Evolutionary conservation across 495 filamentous ascomycete genomes (phyloP).

Genomic region (Physcia stellaris): DNA sequence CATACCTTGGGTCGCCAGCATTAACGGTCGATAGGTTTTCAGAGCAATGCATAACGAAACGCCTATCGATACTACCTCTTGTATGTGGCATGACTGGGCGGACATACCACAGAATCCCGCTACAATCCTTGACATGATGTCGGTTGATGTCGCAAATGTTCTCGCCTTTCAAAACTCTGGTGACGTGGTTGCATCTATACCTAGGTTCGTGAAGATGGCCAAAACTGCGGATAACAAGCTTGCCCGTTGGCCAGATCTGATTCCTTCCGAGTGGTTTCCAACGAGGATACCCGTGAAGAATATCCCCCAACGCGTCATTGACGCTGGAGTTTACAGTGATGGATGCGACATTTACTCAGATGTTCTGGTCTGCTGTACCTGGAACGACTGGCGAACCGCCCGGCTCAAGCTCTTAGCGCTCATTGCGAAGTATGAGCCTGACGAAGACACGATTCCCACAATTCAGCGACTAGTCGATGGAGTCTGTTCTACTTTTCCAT

Average conservation of each 20-base stretch:
- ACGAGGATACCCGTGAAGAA: background rate
- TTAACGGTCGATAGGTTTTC: conserved; percentile 2
- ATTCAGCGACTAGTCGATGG: conserved; percentile 7
- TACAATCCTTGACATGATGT: conserved; percentile 5
- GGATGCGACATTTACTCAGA: conserved; percentile 12
- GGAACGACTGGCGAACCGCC: conserved; percentile 9
- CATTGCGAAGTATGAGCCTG: background rate
- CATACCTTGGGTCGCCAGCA: too few relatives aligned
- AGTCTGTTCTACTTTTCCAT: conserved; percentile 9
- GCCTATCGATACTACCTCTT: conserved; percentile 2
- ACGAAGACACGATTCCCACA: background rate
- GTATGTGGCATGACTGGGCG: conserved; percentile 7
- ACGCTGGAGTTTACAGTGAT: conserved; percentile 8
- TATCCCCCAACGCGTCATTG: conserved; percentile 4
- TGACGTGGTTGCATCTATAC: background rate
- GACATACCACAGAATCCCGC: conserved; percentile 7
- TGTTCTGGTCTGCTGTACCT: conserved; percentile 8
- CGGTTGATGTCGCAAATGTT: conserved; percentile 9
- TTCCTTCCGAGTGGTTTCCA: conserved; percentile 5
- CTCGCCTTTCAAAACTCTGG: too few relatives aligned
- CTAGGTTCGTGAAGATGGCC: background rate
- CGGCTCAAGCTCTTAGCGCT: conserved; percentile 9
- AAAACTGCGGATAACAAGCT: conserved; percentile 2
- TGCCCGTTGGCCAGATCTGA: conserved; percentile 2
- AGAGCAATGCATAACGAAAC: conserved; percentile 4